A percentile compares a stretch with the other conserved stretches of the same genome.
Conservation (phyloP, 2,329 filamentous ascomycete species). For the Talaromyces sp. region DNA sequence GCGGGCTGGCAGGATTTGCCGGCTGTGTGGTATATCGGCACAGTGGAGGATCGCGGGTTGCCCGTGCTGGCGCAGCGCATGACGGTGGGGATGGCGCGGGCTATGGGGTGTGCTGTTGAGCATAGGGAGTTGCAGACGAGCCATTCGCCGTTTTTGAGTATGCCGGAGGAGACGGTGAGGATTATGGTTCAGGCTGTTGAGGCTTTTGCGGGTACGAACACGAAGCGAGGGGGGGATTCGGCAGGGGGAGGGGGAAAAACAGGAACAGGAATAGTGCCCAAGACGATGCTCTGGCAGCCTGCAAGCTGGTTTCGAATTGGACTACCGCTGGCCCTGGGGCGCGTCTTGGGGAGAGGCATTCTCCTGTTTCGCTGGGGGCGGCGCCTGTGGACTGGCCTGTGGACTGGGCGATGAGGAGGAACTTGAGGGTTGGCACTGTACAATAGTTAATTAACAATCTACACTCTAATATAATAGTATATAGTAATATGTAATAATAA, state of each 20-base stretch:
- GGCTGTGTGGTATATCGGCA: conserved; percentile 42
- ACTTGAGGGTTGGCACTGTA: too few species aligned
- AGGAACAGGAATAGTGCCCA: neutral
- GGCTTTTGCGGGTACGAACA: conserved; percentile 20
- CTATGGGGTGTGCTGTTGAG: conserved; percentile 32
- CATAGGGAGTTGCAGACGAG: conserved; percentile 41
- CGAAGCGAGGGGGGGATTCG: conserved; percentile 5
- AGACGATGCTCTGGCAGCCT: conserved; percentile 8
- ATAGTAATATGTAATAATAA: neutral
- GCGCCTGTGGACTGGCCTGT: conserved; percentile 13
- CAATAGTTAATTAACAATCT: too few species aligned
- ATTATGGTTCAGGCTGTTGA: conserved; percentile 36
- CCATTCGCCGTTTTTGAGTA: conserved; percentile 50
- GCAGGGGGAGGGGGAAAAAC: neutral
- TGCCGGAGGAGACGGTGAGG: conserved; percentile 35
- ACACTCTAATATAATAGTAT: neutral
- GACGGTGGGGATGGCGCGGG: conserved; percentile 35
- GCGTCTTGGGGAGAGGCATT: conserved; percentile 17
- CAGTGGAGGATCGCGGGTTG: conserved; percentile 38
- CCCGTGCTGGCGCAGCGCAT: conserved; percentile 39
- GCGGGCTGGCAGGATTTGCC: conserved; percentile 48
- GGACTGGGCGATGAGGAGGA: neutral
- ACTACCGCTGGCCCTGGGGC: conserved; percentile 19
- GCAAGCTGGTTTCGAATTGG: conserved; percentile 21
- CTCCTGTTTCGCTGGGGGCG: conserved; percentile 17